Conservation (phyloP, 352 stramenopile genomes). For the Pythium chondricola region DNA sequence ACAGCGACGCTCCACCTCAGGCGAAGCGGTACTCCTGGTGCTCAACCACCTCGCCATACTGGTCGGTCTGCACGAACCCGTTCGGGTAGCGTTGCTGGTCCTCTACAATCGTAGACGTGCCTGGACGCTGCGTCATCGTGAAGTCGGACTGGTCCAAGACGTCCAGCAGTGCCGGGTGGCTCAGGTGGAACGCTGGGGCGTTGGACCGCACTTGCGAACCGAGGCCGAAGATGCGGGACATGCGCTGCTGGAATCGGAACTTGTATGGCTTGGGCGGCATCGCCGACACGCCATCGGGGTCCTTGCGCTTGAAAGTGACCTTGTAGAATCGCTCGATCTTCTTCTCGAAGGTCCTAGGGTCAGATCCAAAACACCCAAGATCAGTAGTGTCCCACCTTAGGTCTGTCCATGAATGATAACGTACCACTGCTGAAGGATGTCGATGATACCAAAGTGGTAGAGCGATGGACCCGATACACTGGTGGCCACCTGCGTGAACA, state of each 20-base stretch:
- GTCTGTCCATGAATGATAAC: too few species aligned
- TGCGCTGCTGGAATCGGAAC: constrained; percentile 89
- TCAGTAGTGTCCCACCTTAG: too few species aligned
- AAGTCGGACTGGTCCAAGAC: constrained; percentile 78
- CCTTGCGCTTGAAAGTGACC: constrained; percentile 81
- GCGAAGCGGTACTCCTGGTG: constrained; percentile 22
- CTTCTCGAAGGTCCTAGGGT: constrained; percentile 81
- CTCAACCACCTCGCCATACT: constrained; percentile 10
- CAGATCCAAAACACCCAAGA: neutral
- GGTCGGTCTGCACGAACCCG: constrained; percentile 16
- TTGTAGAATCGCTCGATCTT: constrained; percentile 91
- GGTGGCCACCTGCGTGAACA: constrained; percentile 78
- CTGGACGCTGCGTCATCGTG: constrained; percentile 41
- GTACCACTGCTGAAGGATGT: constrained; percentile 88
- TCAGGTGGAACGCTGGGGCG: constrained; percentile 64
- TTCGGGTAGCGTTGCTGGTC: constrained; percentile 11
- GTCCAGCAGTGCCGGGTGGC: constrained; percentile 71
- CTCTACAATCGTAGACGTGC: constrained; percentile 34
- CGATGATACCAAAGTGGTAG: constrained; percentile 91
- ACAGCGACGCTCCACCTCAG: neutral
- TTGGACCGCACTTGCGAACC: constrained; percentile 57
- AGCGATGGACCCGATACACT: constrained; percentile 82
- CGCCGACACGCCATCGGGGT: constrained; percentile 81
- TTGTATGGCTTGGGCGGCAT: constrained; percentile 88
- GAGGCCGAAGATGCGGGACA: constrained; percentile 84